Evolutionary conservation across 2,329 filamentous ascomycete genomes (phyloP).

Genomic region (Aspergillus hortae): DNA sequence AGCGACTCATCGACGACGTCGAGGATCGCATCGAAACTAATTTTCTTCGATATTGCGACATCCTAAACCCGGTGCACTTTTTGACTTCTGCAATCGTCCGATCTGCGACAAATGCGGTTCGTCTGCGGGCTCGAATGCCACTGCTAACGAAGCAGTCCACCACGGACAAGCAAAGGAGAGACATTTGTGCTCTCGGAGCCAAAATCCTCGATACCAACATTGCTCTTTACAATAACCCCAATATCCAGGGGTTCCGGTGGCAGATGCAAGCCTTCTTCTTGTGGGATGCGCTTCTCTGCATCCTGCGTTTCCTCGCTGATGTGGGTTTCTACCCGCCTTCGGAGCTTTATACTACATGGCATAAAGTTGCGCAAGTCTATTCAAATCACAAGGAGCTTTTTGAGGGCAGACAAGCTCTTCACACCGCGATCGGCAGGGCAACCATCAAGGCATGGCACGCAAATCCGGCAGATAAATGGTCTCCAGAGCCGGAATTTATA

Average conservation of each 20-base stretch:
- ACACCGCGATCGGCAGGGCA: constrained; percentile 2
- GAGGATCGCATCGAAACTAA: constrained; percentile 31
- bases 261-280: constrained; percentile 44
- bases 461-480: constrained; percentile 5
- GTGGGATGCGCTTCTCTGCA: constrained; percentile 49
- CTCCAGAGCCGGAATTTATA: constrained; percentile 11
- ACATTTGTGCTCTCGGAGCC: constrained; percentile 8
- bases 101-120: constrained; percentile 40
- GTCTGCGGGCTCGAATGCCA: constrained; percentile 43
- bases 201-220: constrained; percentile 25
- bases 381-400: constrained; percentile 42
- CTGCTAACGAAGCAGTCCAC: constrained; percentile 10
- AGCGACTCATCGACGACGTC: constrained; percentile 24
- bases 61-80: constrained; percentile 37
- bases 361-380: constrained; percentile 40
- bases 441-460: constrained; percentile 10
- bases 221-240: constrained; percentile 35
- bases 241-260: constrained; percentile 39
- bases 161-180: constrained; percentile 4
- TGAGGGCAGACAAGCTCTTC: constrained; percentile 4
- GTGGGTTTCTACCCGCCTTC: constrained; percentile 28
- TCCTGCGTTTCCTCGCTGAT: constrained; percentile 38
- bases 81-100: constrained; percentile 42
- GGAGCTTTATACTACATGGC: constrained; percentile 37
- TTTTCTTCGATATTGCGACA: constrained; percentile 34